Evolutionary conservation across 129 eudicot species (phyloP), one percentile per base, ranked within the genome.

Genomic region (Centaurea solstitialis): DNA sequence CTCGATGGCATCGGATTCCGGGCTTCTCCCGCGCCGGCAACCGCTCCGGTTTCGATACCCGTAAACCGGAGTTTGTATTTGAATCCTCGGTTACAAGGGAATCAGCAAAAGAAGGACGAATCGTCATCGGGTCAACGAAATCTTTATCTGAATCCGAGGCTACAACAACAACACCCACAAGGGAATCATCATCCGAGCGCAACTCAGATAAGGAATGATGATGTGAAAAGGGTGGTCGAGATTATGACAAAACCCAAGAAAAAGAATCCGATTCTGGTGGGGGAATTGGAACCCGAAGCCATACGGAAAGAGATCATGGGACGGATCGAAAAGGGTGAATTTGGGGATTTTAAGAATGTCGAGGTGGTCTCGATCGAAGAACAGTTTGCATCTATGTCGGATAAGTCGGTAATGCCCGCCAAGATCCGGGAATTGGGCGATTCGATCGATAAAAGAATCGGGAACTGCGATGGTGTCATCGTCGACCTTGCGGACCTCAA

Each of bases 261-360:
- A 83, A 84, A 76, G 86, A 95, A 95, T 85, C 98, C 99, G 30
- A 84, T 95, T 74, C 80, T 95, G 59, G 98, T 95, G 4, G 99
- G 99, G 0, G 98, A 95, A 62, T 74, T 81, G 7, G 97, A 85
- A 79, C 94, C 97, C 0, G 93, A 86, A 79, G 82, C 85, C 4
- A 88, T 95, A 13, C 80, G 89, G 69, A 90, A 83, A 79, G 98
- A 95, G 83, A 77, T 91, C 28, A 23, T 92, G 33, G 78, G 74
- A 70, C 88, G 85, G 64, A 85, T 94, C 62, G 97, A 87, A 71
- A 91, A 84, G 6, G 89, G 85, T 15, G 99, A 92, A 72, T 59
- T 85, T 64, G 89, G 88, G 70, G 50, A 39, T n/a, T 68, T 92
- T 68, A 89, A 86, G 39, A 82, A 79, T 64, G 82, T 89, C 17